Evolutionary conservation across 2,329 filamentous ascomycete genomes (phyloP), one percentile per base, ranked within the genome.

Genomic region (Penicillium sp.): DNA sequence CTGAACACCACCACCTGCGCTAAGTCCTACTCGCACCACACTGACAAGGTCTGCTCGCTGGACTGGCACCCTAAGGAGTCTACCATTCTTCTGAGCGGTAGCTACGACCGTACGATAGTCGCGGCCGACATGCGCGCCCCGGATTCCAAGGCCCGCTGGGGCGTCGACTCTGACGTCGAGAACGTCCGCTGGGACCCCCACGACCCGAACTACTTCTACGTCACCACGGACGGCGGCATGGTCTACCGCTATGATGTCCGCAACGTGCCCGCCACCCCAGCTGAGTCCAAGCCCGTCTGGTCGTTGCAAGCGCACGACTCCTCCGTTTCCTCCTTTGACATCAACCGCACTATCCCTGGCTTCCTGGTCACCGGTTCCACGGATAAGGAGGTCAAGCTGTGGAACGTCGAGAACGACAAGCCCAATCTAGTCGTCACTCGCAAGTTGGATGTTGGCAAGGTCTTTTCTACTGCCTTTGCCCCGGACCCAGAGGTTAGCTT

Each of bases 51-150:
- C 60, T 99, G 92, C 81, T 91, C 93, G 18, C 78, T 99, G 50
- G 89, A 93, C 60, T 99, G 95, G 94, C 91, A 97, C 78, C 83
- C 89, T 0, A 83, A 81, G 36, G 90, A 97, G 72, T 86, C 92
- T 2, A 97, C 94, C 0, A 85, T 96, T 17, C 81, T 99, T 20
- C 82, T 99, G 53, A 96, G 88, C 66, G 94, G 94, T 55, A 95
- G 90, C 69, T 99, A 97, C 76, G 94, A 99, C 73, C 86, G 91
- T 59, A 97, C 92, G 3, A 83, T 96, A 8, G 90, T 96, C 7
- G 91, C 90, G n/a, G 89, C 91, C 3, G 94, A 99, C 70, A 97
- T 99, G 93, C 85, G 94, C 60, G 90, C 93, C 18, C 91, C 93
- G 12, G 90, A 92, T 48, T 87, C 89, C 39, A 87, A 88, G 69